Evolutionary conservation across 306 rosid species (phyloP), one percentile per base, ranked within the genome.

Genomic region (Coriaria nepalensis): DNA sequence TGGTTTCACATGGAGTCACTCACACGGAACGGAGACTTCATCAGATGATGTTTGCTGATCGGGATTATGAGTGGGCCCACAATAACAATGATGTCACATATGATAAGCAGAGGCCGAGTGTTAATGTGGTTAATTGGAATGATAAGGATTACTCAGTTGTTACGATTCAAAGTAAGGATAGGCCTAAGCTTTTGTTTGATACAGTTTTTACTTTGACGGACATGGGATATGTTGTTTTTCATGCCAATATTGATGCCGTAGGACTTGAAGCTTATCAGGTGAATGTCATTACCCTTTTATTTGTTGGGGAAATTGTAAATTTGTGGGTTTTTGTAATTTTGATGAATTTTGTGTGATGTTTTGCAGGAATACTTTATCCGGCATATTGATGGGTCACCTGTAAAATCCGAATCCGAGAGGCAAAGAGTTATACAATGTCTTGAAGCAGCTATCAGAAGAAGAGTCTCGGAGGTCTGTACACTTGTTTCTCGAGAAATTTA

Each of bases 1-100:
- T 72, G 45, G 83, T 83, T 39, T 62, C 95, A 40, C 90, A 78
- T 43, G 79, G 54, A 42, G 70, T 42, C 40, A 88, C 88, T 0
- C 97, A 88, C 49, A 79, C 93, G 2, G 95, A 78, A 8, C 68
- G 97, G 56, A 68, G 97, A 69, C 95, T 88, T 68, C 97, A 88
- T 68, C 97, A 88, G 69, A 81, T 88, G 90, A 78, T 88, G 97
- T 88, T 88, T 75, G 93, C 81, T 8, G 97, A 81, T 60, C 74
- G 97, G 59, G 97, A 88, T 61, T 88, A 84, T 9, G 97, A 74
- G 34, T 66, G 84, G 12, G 68, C 56, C 6, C 6, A 13, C 29
- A 20, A 20, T 3, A 61, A 64, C 8, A 73, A 62, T 8, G 80
- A 61, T 68, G 72, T 37, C 47, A 74, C 61, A 60, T 74, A 68